phyloP scores from a whole-genome alignment of 176 grass and related monocot genomes.

The Canna indica region DNA sequence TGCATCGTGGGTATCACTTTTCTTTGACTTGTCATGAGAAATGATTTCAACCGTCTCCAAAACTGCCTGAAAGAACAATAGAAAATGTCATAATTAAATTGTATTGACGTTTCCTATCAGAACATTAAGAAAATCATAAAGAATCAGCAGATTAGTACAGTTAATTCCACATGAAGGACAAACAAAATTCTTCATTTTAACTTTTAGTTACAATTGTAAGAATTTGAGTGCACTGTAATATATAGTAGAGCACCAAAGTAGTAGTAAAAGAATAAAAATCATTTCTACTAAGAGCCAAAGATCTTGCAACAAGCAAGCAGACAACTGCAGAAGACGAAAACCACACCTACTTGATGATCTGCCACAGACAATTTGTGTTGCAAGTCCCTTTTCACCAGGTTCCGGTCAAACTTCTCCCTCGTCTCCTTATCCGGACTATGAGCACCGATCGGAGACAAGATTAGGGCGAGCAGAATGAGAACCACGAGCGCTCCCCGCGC shows the following conservation, averaged over 20 bases:
- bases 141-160: background rate
- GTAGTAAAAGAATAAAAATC: background rate
- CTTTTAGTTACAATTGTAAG: background rate
- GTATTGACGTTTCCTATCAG: background rate
- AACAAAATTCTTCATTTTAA: background rate
- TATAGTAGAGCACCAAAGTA: background rate
- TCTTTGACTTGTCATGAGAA: constrained; percentile 87
- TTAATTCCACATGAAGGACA: background rate
- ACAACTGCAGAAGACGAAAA: constrained; percentile 38
- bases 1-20: constrained; percentile 62
- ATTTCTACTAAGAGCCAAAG: background rate
- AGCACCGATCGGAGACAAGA: constrained; percentile 3
- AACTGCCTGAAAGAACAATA: constrained; percentile 62
- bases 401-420: constrained; percentile 85
- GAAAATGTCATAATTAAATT: background rate
- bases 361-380: constrained; percentile 87
- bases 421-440: constrained; percentile 80
- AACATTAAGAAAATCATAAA: background rate
- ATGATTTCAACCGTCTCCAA: constrained; percentile 95
- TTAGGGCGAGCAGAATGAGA: constrained; percentile 4
- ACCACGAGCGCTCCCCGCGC: constrained; percentile 16
- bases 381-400: constrained; percentile 44
- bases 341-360: constrained; percentile 99
- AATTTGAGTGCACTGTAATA: background rate
- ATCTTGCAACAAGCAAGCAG: constrained; percentile 3